Percentiles rank a stretch among this genome's conserved stretches.
Evolutionary conservation across 176 grass and related monocot genomes (phyloP).

Genomic region (Oryza brachyantha): DNA sequence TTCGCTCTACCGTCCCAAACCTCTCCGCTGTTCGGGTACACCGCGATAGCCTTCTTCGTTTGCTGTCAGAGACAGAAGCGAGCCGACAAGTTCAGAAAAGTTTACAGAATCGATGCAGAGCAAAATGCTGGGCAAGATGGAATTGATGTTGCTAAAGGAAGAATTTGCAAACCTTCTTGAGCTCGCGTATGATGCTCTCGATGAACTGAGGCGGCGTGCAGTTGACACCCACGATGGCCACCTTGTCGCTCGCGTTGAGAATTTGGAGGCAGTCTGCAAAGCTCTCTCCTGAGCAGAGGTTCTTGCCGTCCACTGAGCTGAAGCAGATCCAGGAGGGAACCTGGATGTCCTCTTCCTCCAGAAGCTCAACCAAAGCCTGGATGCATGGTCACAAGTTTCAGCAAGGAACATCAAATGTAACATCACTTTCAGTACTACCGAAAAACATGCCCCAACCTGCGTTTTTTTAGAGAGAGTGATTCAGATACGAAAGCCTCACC

Average conservation of each 20-base stretch:
- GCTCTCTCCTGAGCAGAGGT: slow-evolving; percentile 62
- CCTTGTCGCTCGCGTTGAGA: slow-evolving; percentile 53
- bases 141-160: neutral
- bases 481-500: slow-evolving; percentile 11
- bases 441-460: neutral
- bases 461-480: neutral
- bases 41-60: slow-evolving; percentile 69
- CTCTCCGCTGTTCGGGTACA: slow-evolving; percentile 85
- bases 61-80: slow-evolving; percentile 33
- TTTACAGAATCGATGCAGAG: neutral
- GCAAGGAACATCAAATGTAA: neutral
- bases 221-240: slow-evolving; percentile 66
- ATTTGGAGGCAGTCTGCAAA: slow-evolving; percentile 60
- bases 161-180: slow-evolving; percentile 50
- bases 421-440: neutral
- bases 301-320: slow-evolving; percentile 65
- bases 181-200: slow-evolving; percentile 55
- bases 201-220: slow-evolving; percentile 74
- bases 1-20: slow-evolving; percentile 77
- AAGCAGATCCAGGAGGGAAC: slow-evolving; percentile 88
- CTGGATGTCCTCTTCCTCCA: slow-evolving; percentile 70
- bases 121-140: neutral
- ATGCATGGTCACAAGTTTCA: neutral
- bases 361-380: slow-evolving; percentile 66
- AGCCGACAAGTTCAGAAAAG: neutral